These are phyloP conservation scores for Meira nashicola DNA, from an alignment of 1,284 basidiomycete genomes.

Conservation along the genomic window DNA sequence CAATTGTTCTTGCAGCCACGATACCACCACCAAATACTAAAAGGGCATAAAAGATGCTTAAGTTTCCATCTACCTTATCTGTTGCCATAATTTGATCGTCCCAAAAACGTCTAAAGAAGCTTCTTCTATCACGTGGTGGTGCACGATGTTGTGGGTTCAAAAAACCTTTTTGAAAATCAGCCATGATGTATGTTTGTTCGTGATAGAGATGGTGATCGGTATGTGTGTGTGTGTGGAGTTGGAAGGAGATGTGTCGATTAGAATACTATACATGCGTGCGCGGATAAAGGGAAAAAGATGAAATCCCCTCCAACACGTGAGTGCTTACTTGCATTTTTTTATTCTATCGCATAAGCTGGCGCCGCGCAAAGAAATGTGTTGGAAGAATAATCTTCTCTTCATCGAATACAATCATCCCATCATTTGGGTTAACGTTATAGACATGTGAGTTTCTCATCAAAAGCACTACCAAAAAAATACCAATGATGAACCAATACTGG, in stretches of 20 bases:
- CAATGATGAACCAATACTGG: constrained; percentile 12
- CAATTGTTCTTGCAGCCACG: constrained; percentile 10
- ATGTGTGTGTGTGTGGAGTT: background rate
- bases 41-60: constrained; percentile 41
- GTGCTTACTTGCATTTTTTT: background rate
- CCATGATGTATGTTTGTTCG: background rate
- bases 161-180: constrained; percentile 11
- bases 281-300: background rate
- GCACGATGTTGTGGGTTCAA: constrained; percentile 11
- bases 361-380: background rate
- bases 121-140: constrained; percentile 9
- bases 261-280: background rate
- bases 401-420: background rate
- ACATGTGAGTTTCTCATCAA: background rate
- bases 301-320: background rate
- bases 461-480: background rate
- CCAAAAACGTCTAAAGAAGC: constrained; percentile 33
- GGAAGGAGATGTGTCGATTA: background rate
- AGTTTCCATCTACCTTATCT: constrained; percentile 45
- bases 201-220: background rate
- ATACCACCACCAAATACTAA: constrained; percentile 40
- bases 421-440: no score
- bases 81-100: constrained; percentile 37
- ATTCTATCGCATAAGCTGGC: background rate
- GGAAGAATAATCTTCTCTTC: background rate